Evolutionary conservation across 129 eudicot genomes (phyloP).

Genomic region (Heracleum sosnowskyi): DNA sequence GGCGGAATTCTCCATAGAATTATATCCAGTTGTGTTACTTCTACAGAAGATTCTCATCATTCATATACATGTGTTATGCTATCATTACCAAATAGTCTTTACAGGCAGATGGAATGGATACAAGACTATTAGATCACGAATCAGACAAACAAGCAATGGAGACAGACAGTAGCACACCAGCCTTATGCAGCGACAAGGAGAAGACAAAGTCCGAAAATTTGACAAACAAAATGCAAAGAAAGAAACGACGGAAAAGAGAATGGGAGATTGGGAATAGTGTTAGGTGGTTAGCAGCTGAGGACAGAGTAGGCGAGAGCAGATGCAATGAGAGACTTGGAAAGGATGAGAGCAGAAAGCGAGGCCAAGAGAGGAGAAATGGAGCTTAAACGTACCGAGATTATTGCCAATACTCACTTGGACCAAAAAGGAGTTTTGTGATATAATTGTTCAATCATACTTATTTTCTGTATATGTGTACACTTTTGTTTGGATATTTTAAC

Average conservation of each 20-base stretch:
- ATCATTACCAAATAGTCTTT: background rate
- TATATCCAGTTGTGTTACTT: background rate
- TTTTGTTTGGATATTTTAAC: too few relatives aligned
- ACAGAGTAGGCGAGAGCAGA: slow-evolving; percentile 67
- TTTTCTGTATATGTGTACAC: too few relatives aligned
- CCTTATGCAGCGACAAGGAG: slow-evolving; percentile 46
- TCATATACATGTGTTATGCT: background rate
- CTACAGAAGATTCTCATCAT: background rate
- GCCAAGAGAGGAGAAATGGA: slow-evolving; percentile 87
- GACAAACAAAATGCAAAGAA: slow-evolving; percentile 21
- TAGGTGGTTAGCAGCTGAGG: slow-evolving; percentile 61
- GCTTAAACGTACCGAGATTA: slow-evolving; percentile 70
- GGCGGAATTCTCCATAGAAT: too few relatives aligned
- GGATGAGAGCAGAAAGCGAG: too few relatives aligned
- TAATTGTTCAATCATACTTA: too few relatives aligned
- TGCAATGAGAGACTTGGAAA: too few relatives aligned
- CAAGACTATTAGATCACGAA: slow-evolving; percentile 33
- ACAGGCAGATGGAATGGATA: slow-evolving; percentile 38
- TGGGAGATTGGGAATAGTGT: slow-evolving; percentile 61
- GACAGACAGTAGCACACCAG: too few relatives aligned
- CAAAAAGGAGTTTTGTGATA: too few relatives aligned
- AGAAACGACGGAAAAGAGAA: slow-evolving; percentile 28
- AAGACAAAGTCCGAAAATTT: slow-evolving; percentile 25
- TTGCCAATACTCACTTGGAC: slow-evolving; percentile 85
- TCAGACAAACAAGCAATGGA: slow-evolving; percentile 48